Evolutionary conservation across 1,284 basidiomycete genomes (phyloP).

Genomic region (Afroboletus lepidellus): DNA sequence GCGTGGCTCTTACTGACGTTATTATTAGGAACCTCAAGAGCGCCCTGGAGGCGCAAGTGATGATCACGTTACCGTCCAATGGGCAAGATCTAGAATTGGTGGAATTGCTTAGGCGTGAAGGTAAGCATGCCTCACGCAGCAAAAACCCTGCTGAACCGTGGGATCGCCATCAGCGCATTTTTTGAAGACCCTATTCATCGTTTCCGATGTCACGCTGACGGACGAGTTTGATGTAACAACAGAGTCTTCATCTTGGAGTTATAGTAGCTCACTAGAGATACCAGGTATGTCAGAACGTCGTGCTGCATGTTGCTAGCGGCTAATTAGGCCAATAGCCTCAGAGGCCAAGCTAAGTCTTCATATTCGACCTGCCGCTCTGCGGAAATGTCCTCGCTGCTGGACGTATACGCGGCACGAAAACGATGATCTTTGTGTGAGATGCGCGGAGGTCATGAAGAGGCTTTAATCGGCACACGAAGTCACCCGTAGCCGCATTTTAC

Average conservation of each 20-base stretch:
- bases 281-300: slow-evolving; percentile 38
- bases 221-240: slow-evolving; percentile 42
- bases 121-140: slow-evolving; percentile 30
- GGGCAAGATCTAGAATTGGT: slow-evolving; percentile 24
- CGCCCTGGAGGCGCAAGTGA: slow-evolving; percentile 70
- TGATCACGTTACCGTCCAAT: slow-evolving; percentile 45
- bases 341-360: slow-evolving; percentile 17
- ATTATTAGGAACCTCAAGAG: slow-evolving; percentile 61
- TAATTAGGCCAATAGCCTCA: slow-evolving; percentile 14
- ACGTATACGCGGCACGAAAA: slow-evolving; percentile 30
- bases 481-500: not conserved
- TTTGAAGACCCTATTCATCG: slow-evolving; percentile 74
- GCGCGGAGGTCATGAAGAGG: slow-evolving; percentile 22
- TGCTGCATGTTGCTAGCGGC: not conserved
- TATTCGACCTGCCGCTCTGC: slow-evolving; percentile 22
- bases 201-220: slow-evolving; percentile 60
- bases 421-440: slow-evolving; percentile 28
- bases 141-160: slow-evolving; percentile 1
- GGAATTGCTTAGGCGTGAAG: slow-evolving; percentile 49
- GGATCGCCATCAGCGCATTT: slow-evolving; percentile 45
- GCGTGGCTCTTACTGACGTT: slow-evolving; percentile 1
- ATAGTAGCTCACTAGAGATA: slow-evolving; percentile 41
- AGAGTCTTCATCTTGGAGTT: slow-evolving; percentile 46
- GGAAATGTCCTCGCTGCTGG: slow-evolving; percentile 36
- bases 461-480: slow-evolving; percentile 5